Conservation (phyloP, 768 basidiomycete species). For the Auriculariales sp. region DNA sequence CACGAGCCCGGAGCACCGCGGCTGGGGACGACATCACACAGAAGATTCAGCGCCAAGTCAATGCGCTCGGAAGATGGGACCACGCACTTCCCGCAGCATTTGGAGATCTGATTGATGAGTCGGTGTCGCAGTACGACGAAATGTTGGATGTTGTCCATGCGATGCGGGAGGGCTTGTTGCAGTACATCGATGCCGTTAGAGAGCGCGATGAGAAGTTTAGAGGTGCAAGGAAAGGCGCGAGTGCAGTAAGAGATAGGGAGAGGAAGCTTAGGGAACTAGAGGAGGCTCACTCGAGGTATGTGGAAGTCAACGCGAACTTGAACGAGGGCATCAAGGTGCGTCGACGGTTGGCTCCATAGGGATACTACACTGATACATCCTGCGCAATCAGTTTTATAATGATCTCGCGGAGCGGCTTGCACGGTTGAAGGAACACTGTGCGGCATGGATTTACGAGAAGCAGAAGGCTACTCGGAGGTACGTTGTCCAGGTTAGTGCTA, state of each 20-base stretch:
- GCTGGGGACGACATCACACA: constrained; percentile 60
- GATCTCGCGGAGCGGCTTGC: constrained; percentile 59
- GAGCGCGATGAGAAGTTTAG: constrained; percentile 36
- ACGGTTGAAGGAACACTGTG: constrained; percentile 64
- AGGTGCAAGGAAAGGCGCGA: constrained; percentile 60
- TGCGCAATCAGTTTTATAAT: constrained; percentile 63
- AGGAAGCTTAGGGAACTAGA: constrained; percentile 77
- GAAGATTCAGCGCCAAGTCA: constrained; percentile 50
- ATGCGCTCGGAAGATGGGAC: constrained; percentile 46
- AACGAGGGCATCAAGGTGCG: constrained; percentile 76
- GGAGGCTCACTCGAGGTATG: constrained; percentile 73
- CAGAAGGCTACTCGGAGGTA: constrained; percentile 59
- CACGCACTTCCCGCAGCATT: constrained; percentile 80
- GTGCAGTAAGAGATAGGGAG: constrained; percentile 61
- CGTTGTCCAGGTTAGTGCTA: background rate
- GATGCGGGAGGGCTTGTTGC: constrained; percentile 35
- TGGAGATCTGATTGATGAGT: constrained; percentile 65
- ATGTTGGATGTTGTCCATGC: constrained; percentile 41
- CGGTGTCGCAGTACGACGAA: constrained; percentile 68
- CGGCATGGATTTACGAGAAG: constrained; percentile 56
- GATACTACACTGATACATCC: background rate
- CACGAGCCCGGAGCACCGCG: constrained; percentile 43
- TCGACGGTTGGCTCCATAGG: background rate
- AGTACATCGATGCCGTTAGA: constrained; percentile 51
- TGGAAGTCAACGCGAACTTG: constrained; percentile 70